Evolutionary conservation across 768 basidiomycete genomes (phyloP), one percentile per base, ranked within the genome.

Genomic region (Fomitopsis serialis): DNA sequence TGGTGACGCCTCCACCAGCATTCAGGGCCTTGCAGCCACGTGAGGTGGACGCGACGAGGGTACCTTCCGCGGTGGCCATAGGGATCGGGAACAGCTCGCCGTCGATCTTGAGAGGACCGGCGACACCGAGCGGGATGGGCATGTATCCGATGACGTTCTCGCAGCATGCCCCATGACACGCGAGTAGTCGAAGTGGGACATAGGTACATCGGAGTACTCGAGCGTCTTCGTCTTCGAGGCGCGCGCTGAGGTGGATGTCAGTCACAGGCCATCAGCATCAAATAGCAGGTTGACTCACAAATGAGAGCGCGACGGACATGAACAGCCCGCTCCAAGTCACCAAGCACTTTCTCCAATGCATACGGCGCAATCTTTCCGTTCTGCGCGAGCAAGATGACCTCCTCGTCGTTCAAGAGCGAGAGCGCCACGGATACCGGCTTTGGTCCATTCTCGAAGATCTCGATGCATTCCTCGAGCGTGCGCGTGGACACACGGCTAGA

Each of bases 11-110:
- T 49, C 96, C 95, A 45, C 92, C 91, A 1, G 92, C 84, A 66
- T 99, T 98, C 61, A 98, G 84, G 0, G 97, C 97, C 71, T 98
- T 99, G 75, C 93, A 97, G 7, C 96, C 97, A 56, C 97, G 87
- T 0, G 96, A 98, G 0, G 96, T 90, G 5, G 96, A 98, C 0
- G 97, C 97, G 56, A 98, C 95, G 51, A 99, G 83, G 0, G 97
- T 98, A 54, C 97, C 97, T 68, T 99, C 97, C n/a, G 97, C 95
- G 4, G 97, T 99, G 42, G 97, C 97, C 97, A 99, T 98, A 8
- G 97, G 97, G 62, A 99, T 95, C 37, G 85, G 96, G 61, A 84
- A 84, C 45, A 85, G 71, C 40, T 79, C 72, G 27, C 91, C 93
- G 62, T 99, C 96, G 64, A 99, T 80, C 42, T 81, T 89, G 34